Evolutionary conservation across 2,329 filamentous ascomycete genomes (phyloP), one percentile per base, ranked within the genome.

Genomic region (Aspergillus aculeatus): DNA sequence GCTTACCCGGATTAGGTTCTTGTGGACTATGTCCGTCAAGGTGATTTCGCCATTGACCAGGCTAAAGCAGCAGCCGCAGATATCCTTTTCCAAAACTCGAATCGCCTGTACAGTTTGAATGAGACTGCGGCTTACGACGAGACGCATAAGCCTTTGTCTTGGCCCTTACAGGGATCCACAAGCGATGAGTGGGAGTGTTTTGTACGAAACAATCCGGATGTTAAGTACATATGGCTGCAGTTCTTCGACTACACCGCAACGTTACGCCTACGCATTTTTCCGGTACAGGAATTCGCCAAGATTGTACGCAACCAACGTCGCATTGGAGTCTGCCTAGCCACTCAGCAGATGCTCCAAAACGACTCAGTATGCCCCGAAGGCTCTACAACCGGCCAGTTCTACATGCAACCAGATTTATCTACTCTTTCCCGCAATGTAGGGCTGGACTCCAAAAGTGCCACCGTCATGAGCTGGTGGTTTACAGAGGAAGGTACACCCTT

Each of bases 201-300:
- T 67, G 71, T 86, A 10, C 71, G 75, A 19, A 71, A 76, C 19
- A 80, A 87, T 57, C 75, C 81, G 0, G 72, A 77, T 0, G 77
- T 86, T 4, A 85, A 87, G 61, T 93, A 88, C 68, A 75, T 96
- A 19, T 87, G 90, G 62, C 78, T 94, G 12, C 88, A 89, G 73
- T 96, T 89, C 86, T 79, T 89, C 24, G 91, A 96, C 73, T 89
- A 90, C 73, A 91, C 90, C n/a, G 85, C 86, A 2, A 89, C 84
- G 2, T 73, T 86, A 0, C 83, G 89, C 16, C 82, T 86, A 64
- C 84, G 90, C 3, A 83, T 91, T 62, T 75, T 95, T 2, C 90
- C 91, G 0, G 81, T 89, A 48, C 77, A 80, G 1, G 81, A 83
- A 47, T 84, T 87, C 24, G 69, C 80, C 31, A 78, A 78, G 3